Base-by-base conservation (phyloP, 257 asterid species). In the Nyctanthes arbortristis region DNA sequence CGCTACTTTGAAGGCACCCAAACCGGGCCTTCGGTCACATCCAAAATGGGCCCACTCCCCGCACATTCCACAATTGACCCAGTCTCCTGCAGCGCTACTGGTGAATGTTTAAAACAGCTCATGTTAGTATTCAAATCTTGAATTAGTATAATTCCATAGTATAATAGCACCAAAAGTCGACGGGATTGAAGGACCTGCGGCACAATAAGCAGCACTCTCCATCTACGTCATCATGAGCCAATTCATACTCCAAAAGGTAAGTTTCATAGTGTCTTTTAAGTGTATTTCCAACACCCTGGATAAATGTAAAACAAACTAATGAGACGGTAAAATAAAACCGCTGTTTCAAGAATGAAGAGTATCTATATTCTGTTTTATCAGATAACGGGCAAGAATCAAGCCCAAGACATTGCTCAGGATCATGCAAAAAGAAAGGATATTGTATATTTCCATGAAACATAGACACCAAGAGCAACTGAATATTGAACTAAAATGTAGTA, bases 31-130 rank as follows among this genome's bases (percentile, higher is more conserved):
- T 56, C 97, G 81, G 59, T 94, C 99, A 72, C 99, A 94, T 39
- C 99, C 99, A 58, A 94, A 91, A 81, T 94, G 99, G 3, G 99
- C 99, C 99, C 99, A 91, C 83, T 94, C 99, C 52, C 99, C 99
- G 37, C 99, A 94, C 57, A 91, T 75, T 16, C 99, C 97, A 24
- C 99, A 94, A 81, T 94, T 94, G 18, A 94, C 99, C 99, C 99
- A 94, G 70, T 94, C 99, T 62, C 99, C 99, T 1, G 99, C 97
- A 0, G 99, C 99, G 55, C 99, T 94, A 91, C 99, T 94, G 97
- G 34, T 69, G 58, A 65, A 78, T 34, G 65, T 61, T 63, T 4
- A 9, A 67, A 74, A 64, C 61, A 43, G 31, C 37, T 60, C 34
- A 61, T 63, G 70, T 88, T 79, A 90, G 87, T 16, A 47, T 32